Conservation (phyloP, 768 basidiomycete genomes). For the Tulasnella sp. region DNA sequence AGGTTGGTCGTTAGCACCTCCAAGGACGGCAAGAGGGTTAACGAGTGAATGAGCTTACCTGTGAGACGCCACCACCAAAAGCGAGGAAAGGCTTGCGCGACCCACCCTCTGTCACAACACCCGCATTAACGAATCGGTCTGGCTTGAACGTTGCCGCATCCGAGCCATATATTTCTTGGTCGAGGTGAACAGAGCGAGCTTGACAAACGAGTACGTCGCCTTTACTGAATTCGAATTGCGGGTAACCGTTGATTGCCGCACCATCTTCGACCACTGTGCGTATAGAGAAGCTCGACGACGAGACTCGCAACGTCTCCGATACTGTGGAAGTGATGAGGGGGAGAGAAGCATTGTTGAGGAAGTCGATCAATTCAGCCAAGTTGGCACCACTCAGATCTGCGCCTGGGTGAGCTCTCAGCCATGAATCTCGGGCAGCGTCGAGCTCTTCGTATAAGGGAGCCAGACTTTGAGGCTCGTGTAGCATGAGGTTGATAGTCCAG, state of each 20-base stretch:
- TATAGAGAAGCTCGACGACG: background rate
- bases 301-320: background rate
- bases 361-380: background rate
- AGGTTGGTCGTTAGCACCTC: background rate
- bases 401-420: background rate
- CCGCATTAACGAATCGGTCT: background rate
- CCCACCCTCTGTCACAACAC: background rate
- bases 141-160: background rate
- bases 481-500: background rate
- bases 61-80: background rate
- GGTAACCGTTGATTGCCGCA: background rate
- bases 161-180: background rate
- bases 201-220: constrained; percentile 5
- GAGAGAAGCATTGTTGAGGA: background rate
- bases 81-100: background rate
- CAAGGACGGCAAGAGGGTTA: background rate
- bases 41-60: background rate
- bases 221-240: background rate
- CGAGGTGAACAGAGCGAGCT: constrained; percentile 2
- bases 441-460: background rate
- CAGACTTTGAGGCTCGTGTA: background rate
- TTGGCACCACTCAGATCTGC: background rate
- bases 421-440: background rate
- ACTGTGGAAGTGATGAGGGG: background rate
- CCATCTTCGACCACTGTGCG: background rate